Evolutionary conservation across 768 basidiomycete species (phyloP).

Genomic region (Hericium rajendrae): DNA sequence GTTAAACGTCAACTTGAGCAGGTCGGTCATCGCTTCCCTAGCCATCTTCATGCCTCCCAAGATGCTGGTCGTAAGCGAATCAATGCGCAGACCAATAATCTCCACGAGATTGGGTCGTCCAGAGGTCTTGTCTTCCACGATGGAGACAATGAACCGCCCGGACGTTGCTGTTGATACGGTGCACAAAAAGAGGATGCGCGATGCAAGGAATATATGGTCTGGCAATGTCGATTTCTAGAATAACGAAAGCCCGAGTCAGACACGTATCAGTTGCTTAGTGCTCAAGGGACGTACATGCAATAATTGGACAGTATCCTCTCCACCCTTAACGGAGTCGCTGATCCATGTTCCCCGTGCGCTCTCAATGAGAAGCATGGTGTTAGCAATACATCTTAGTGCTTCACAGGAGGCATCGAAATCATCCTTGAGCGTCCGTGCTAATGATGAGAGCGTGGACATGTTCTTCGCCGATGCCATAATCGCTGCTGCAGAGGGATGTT

Average conservation of each 20-base stretch:
- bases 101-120: conserved; percentile 48
- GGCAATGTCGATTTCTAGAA: conserved; percentile 48
- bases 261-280: background rate
- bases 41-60: conserved; percentile 43
- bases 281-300: conserved; percentile 41
- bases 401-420: conserved; percentile 53
- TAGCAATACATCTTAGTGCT: conserved; percentile 70
- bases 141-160: conserved; percentile 35
- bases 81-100: conserved; percentile 51
- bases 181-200: conserved; percentile 67
- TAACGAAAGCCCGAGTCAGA: background rate
- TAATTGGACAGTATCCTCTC: conserved; percentile 41
- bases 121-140: conserved; percentile 56
- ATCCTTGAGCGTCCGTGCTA: conserved; percentile 46
- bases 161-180: conserved; percentile 47
- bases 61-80: conserved; percentile 39
- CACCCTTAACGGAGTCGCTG: conserved; percentile 52
- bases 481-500: conserved; percentile 57
- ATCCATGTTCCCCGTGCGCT: conserved; percentile 49
- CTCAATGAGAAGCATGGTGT: conserved; percentile 65
- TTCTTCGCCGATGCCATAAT: conserved; percentile 47
- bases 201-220: conserved; percentile 64
- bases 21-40: conserved; percentile 69
- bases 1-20: conserved; percentile 82
- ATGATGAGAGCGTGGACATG: conserved; percentile 42